Base-by-base conservation (phyloP, 2,329 filamentous ascomycete genomes). In the Colletotrichum horii region DNA sequence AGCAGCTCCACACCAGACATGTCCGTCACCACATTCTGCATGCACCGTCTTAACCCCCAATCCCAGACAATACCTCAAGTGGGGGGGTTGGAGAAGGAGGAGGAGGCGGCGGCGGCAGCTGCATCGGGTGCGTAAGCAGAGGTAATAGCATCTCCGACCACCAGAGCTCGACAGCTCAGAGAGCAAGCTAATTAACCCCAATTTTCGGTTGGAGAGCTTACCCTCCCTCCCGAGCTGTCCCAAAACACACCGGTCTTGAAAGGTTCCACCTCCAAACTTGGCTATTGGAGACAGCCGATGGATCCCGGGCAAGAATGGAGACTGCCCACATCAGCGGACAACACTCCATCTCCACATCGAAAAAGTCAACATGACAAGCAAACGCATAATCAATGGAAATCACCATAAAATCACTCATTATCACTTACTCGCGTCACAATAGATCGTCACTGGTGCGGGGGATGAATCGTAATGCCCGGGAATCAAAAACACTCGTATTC, bases 401-500 rank as follows among this genome's bases (percentile, higher is more conserved):
- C 11, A 12, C 28, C 7, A 22, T 61, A 22, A 28, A 43, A 66
- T 66, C 62, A 66, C 62, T 66, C 62, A 66, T 66, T 22, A 8
- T 48, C 32, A 14, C 19, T 30, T 30, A 61, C 26, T 61, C 58
- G 30, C 19, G 58, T 61, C 26, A 61, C 8, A 5, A 1, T 0
- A 61, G 55, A 52, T 52, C 43, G 2, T 52, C 43, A 52, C n/a
- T 22, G 0, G 0, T 22, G 43, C n/a, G 58, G 2, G 32, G 16
- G n/a, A 4, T 14, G n/a, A 15, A 22, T 43, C 30, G 15, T 8
- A 26, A 34, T 64, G 34, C 55, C 69, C 72, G 72, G 72, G 62
- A 72, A 62, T 72, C 43, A 61, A 67, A 66, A 62, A 52, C 36
- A 75, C 30, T 67, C 62, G 55, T 75, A 62, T 55, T 64, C 55